These are phyloP conservation scores for Pythium graminicola DNA, from an alignment of 352 stramenopile species.

Conservation along the genomic window DNA sequence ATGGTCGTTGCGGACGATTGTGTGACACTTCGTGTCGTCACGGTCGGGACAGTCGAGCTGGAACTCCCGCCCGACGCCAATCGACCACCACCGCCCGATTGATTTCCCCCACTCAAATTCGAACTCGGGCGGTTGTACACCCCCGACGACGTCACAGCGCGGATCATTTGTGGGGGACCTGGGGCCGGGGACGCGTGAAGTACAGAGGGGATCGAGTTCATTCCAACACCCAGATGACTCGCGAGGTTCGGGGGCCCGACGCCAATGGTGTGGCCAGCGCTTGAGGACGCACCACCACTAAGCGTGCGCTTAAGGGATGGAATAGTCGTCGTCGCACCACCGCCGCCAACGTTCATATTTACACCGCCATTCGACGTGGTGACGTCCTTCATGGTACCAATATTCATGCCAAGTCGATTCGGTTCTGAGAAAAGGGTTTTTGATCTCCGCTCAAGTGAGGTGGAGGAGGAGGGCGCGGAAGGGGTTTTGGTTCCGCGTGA, in stretches of 20 bases:
- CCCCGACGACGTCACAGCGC: constrained; percentile 72
- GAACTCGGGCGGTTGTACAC: constrained; percentile 64
- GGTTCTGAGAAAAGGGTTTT: too few relatives aligned
- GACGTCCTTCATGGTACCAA: constrained; percentile 60
- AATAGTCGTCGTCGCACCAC: constrained; percentile 45
- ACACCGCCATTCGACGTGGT: constrained; percentile 22
- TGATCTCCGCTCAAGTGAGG: background rate
- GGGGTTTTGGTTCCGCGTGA: too few relatives aligned
- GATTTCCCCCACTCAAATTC: constrained; percentile 1
- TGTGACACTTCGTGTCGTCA: constrained; percentile 48
- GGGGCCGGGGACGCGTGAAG: constrained; percentile 61
- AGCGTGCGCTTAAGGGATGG: constrained; percentile 83
- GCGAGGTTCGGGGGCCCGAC: constrained; percentile 30
- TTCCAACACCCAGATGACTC: constrained; percentile 52
- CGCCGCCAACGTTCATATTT: constrained; percentile 42
- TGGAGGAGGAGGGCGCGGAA: background rate
- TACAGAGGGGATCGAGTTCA: constrained; percentile 76
- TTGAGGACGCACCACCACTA: constrained; percentile 49
- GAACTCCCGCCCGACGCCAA: constrained; percentile 11
- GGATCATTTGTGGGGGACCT: constrained; percentile 77
- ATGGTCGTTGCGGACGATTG: constrained; percentile 47
- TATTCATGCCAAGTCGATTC: constrained; percentile 76
- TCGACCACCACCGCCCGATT: background rate
- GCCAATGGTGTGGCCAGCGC: constrained; percentile 26
- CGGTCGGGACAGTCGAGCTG: constrained; percentile 14